Conservation (phyloP, 192 early-diverging fungal genomes). For the Entomortierella parvispora region DNA sequence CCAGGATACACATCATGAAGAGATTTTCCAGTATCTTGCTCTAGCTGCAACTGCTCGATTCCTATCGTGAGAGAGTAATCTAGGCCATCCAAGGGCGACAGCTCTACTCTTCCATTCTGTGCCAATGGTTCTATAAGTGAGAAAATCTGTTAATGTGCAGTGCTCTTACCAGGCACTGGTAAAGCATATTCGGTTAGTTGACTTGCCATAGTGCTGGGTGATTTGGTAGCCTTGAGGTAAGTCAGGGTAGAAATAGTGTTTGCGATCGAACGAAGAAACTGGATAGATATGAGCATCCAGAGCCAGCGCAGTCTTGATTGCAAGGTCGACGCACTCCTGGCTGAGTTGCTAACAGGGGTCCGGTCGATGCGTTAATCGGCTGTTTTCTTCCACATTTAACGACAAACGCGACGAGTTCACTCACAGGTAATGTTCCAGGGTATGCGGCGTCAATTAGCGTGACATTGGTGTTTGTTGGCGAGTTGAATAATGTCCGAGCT, state of each 20-base stretch:
- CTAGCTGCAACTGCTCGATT: conserved; percentile 90
- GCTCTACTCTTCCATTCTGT: conserved; percentile 68
- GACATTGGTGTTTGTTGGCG: conserved; percentile 79
- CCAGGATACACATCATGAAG: conserved; percentile 69
- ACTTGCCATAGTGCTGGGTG: conserved; percentile 80
- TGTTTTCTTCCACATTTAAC: no score
- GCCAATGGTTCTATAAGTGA: conserved; percentile 74
- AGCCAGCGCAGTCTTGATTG: conserved; percentile 77
- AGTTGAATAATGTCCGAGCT: conserved; percentile 62
- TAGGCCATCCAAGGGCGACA: conserved; percentile 70
- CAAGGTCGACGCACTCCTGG: conserved; percentile 75
- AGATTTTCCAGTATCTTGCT: conserved; percentile 94
- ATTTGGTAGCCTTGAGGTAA: conserved; percentile 95
- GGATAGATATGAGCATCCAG: conserved; percentile 72
- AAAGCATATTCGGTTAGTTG: background rate
- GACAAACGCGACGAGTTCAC: conserved; percentile 1
- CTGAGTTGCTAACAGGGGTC: conserved; percentile 72
- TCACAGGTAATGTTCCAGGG: conserved; percentile 87
- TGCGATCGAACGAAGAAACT: conserved; percentile 85
- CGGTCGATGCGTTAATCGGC: no score
- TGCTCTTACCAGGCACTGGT: background rate
- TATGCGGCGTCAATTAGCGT: conserved; percentile 83
- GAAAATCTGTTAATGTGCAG: background rate
- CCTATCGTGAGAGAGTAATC: conserved; percentile 60
- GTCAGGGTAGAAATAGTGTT: conserved; percentile 97